phyloP scores from a whole-genome alignment of 805 yeast genomes.

The Yamadazyma kitorensis region DNA sequence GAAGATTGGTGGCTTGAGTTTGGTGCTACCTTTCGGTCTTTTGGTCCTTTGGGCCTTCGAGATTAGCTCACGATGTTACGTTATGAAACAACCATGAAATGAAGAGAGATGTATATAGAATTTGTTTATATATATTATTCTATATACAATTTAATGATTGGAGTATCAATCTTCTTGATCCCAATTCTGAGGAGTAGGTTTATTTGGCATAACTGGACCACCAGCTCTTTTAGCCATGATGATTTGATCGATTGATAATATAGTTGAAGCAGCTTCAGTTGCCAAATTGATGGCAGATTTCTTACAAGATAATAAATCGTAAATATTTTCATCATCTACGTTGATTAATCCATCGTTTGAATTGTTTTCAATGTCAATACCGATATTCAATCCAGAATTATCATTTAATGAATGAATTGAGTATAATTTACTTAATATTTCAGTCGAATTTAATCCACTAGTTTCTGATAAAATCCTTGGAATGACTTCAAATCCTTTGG shows the following conservation, averaged over 20 bases:
- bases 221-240: slow-evolving; percentile 99
- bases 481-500: slow-evolving; percentile 89
- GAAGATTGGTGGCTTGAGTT: slow-evolving; percentile 22
- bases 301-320: slow-evolving; percentile 78
- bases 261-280: slow-evolving; percentile 91
- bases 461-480: slow-evolving; percentile 94
- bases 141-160: slow-evolving; percentile 1
- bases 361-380: slow-evolving; percentile 70
- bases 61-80: no score
- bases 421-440: slow-evolving; percentile 82
- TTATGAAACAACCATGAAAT: neutral
- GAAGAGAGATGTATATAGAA: neutral
- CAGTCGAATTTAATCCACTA: slow-evolving; percentile 87
- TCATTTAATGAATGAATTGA: slow-evolving; percentile 71
- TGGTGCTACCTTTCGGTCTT: no score
- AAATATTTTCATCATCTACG: slow-evolving; percentile 65
- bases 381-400: slow-evolving; percentile 41
- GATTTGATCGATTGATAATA: slow-evolving; percentile 90
- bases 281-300: slow-evolving; percentile 88
- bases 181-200: slow-evolving; percentile 91
- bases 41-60: no score
- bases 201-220: slow-evolving; percentile 88
- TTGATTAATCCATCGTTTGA: slow-evolving; percentile 64
- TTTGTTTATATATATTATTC: neutral
- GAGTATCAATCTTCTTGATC: slow-evolving; percentile 82